Evolutionary conservation across 257 asterid genomes (phyloP).

Genomic region (Solanum pennellii): DNA sequence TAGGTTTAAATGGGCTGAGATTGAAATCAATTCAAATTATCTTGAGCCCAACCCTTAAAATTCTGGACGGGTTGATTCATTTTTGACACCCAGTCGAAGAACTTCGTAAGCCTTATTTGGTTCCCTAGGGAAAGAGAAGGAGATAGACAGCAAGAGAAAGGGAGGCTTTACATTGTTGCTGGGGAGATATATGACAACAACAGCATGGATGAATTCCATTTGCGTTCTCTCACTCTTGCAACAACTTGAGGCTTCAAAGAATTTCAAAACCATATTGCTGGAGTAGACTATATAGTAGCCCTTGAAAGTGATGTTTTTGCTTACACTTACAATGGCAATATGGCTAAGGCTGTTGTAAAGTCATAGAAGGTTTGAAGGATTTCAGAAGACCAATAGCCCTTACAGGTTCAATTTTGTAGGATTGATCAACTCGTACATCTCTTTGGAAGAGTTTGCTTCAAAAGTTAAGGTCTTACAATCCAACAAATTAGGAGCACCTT

Average conservation of each 20-base stretch:
- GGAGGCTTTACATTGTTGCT: not conserved
- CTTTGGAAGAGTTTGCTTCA: conserved; percentile 52
- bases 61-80: too few relatives aligned
- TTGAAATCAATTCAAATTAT: too few relatives aligned
- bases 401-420: conserved; percentile 72
- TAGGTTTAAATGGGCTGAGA: too few relatives aligned
- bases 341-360: conserved; percentile 56
- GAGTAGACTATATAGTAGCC: conserved; percentile 73
- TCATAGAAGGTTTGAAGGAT: conserved; percentile 73
- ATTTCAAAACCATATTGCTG: conserved; percentile 14
- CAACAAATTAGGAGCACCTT: conserved; percentile 59
- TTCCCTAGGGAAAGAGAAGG: not conserved
- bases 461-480: conserved; percentile 49
- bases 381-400: conserved; percentile 69
- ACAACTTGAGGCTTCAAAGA: too few relatives aligned
- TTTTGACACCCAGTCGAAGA: not conserved
- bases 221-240: conserved; percentile 53
- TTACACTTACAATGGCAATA: too few relatives aligned
- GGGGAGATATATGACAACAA: not conserved
- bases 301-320: conserved; percentile 73
- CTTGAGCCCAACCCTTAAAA: too few relatives aligned
- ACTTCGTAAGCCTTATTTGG: not conserved
- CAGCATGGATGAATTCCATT: conserved; percentile 46
- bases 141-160: too few relatives aligned
- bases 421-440: conserved; percentile 33